Evolutionary conservation across 768 basidiomycete species (phyloP).

Genomic region (Auricularia auricula-judae): DNA sequence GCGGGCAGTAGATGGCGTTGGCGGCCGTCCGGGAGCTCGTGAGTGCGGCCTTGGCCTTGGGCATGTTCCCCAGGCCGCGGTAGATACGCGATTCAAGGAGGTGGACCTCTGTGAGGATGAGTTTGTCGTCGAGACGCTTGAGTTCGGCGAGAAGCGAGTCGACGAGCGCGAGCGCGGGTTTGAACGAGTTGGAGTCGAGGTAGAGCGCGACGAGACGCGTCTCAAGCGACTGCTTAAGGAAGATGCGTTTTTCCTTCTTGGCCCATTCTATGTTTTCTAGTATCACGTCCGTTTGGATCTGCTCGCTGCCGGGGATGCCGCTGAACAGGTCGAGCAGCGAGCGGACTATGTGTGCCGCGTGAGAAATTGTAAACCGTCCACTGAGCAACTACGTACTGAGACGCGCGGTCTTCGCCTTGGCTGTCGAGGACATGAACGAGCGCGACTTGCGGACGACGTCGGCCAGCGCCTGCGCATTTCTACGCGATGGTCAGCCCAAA

Average conservation of each 20-base stretch:
- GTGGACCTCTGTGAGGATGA: constrained; percentile 94
- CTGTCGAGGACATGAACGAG: constrained; percentile 81
- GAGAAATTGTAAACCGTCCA: background rate
- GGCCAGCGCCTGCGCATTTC: constrained; percentile 77
- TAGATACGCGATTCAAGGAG: constrained; percentile 88
- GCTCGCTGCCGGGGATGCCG: constrained; percentile 60
- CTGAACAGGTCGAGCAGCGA: constrained; percentile 88
- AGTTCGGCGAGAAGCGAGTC: constrained; percentile 85
- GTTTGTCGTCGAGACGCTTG: constrained; percentile 90
- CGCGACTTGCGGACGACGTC: constrained; percentile 77
- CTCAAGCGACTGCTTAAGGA: constrained; percentile 89
- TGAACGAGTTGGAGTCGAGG: constrained; percentile 65
- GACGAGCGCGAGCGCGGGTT: constrained; percentile 69
- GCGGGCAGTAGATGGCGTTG: constrained; percentile 89
- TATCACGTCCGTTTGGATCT: constrained; percentile 74
- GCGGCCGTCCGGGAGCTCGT: constrained; percentile 89
- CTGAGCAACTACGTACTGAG: constrained; percentile 48
- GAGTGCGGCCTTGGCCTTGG: constrained; percentile 85
- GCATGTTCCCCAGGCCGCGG: constrained; percentile 76
- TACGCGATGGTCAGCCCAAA: constrained; percentile 18
- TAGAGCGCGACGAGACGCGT: constrained; percentile 68
- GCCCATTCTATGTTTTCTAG: constrained; percentile 91
- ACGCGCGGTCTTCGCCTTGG: constrained; percentile 95
- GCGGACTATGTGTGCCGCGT: constrained; percentile 47
- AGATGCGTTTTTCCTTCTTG: constrained; percentile 82